A percentile compares a stretch with the other conserved stretches of the same genome.
phyloP scores from a whole-genome alignment of 164 flowering plant species.

The Stephania yunnanensis region DNA sequence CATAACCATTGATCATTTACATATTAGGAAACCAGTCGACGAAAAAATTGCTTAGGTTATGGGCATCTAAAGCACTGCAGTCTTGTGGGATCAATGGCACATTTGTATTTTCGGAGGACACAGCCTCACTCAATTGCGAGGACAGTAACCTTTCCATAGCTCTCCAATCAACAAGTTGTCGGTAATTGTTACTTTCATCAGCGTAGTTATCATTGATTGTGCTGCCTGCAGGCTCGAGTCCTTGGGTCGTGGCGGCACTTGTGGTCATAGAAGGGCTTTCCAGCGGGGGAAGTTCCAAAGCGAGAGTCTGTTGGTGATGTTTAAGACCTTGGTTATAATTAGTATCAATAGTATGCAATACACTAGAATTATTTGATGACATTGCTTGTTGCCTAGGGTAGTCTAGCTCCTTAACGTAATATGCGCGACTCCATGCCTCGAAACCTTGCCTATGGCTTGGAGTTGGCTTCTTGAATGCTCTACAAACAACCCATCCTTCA shows the following conservation, averaged over 20 bases:
- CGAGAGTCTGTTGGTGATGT: conserved; percentile 16
- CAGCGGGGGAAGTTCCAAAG: conserved; percentile 45
- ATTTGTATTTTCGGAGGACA: conserved; percentile 10
- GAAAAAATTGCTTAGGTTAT: conserved; percentile 17
- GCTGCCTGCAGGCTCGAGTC: conserved; percentile 10
- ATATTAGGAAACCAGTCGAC: conserved; percentile 12
- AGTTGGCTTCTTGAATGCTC: conserved; percentile 78
- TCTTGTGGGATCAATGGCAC: conserved; percentile 14
- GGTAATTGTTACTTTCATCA: conserved; percentile 20
- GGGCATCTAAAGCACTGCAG: conserved; percentile 5
- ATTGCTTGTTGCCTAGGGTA: conserved; percentile 14
- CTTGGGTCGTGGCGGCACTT: conserved; percentile 30
- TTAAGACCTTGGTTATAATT: conserved; percentile 13
- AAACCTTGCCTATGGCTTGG: conserved; percentile 53
- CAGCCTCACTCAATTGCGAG: conserved; percentile 24
- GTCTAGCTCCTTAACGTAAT: conserved; percentile 19
- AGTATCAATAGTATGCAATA: conserved; percentile 15
- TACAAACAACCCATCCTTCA: conserved; percentile 96
- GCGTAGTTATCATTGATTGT: conserved; percentile 6
- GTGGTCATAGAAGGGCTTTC: conserved; percentile 47
- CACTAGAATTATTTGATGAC: conserved; percentile 12
- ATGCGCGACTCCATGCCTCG: conserved; percentile 41
- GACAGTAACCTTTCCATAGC: conserved; percentile 39
- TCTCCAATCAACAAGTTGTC: conserved; percentile 42
- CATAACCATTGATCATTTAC: not conserved